Percentiles rank a stretch among this genome's conserved stretches.
phyloP scores from a whole-genome alignment of 2,329 filamentous ascomycete species.

The Penicillium psychrosexuale region DNA sequence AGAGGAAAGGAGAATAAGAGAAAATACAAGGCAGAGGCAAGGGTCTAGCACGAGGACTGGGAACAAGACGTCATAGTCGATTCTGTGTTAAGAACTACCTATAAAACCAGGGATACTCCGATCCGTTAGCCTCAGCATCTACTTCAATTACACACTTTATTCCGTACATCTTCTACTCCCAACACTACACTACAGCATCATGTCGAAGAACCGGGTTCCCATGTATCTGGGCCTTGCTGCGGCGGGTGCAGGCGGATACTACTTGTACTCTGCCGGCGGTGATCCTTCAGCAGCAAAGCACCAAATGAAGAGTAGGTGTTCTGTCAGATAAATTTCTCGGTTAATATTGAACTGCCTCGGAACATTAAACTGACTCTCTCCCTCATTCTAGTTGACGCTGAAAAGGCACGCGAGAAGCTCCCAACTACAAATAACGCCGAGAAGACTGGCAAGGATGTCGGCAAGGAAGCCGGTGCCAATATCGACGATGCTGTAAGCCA shows the following conservation, averaged over 20 bases:
- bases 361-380: not conserved
- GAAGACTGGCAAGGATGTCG: conserved; percentile 62
- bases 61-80: conserved; percentile 22
- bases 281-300: conserved; percentile 78
- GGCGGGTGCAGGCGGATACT: conserved; percentile 74
- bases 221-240: conserved; percentile 54
- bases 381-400: conserved; percentile 64
- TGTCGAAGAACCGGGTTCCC: conserved; percentile 38
- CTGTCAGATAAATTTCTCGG: not conserved
- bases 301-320: conserved; percentile 71
- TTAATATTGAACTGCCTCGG: not conserved
- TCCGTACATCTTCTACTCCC: not conserved
- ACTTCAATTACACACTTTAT: not conserved
- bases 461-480: conserved; percentile 61
- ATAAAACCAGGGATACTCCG: conserved; percentile 7
- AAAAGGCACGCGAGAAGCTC: conserved; percentile 64
- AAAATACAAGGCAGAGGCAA: not conserved
- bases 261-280: conserved; percentile 84
- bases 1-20: too few species aligned
- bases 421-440: conserved; percentile 63
- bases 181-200: conserved; percentile 11
- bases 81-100: not conserved
- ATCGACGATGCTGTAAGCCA: conserved; percentile 67
- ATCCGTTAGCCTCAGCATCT: not conserved
- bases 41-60: not conserved